Base-by-base conservation (phyloP, 371 early-diverging fungal species). In the Syncephalastrum racemosum region DNA sequence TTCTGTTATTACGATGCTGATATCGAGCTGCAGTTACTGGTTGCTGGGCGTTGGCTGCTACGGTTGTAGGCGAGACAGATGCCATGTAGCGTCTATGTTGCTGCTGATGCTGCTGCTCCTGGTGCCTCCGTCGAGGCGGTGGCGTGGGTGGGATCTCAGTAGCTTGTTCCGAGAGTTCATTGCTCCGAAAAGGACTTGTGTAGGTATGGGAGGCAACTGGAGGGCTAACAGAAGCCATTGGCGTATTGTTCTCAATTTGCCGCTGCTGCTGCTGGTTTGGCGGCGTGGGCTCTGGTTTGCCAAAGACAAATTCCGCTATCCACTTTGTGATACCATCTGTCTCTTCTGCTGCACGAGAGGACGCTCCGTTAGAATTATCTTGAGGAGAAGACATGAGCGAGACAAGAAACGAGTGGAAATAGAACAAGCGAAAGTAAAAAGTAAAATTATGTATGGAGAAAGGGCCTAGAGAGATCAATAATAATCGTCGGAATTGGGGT, bases 221-320 rank as follows among this genome's bases (percentile, higher is more conserved):
- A 22, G 51, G 40, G 41, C 19, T 27, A 6, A 50, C 51, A 7
- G 51, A 51, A 4, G 41, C 31, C 40, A 51, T 19, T 1, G 40
- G 24, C 15, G 15, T 18, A 39, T 36, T 19, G 18, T 14, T 40
- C 7, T 40, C 36, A 14, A 2, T 18, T 31, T 18, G 18, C 15
- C 46, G 25, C 22, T 48, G 55, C 4, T 20, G 58, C 14, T 10
- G n/a, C 25, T 48, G 47, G 2, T 36, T 45, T 6, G 44, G 55
- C 15, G 46, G 6, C 22, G 25, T 27, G 24, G 31, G 39, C 13
- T 54, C 56, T 12, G 53, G 23, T 22, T 54, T 53, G 16, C 60
- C 60, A 54, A 60, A 60, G 18, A 60, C 18, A 27, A 49, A 41
- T 49, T 60, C 48, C 5, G 31, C 25, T 1, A 60, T 6, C 60